phyloP scores from a whole-genome alignment of 371 early-diverging fungal genomes.

The Rhizopus arrhizus region DNA sequence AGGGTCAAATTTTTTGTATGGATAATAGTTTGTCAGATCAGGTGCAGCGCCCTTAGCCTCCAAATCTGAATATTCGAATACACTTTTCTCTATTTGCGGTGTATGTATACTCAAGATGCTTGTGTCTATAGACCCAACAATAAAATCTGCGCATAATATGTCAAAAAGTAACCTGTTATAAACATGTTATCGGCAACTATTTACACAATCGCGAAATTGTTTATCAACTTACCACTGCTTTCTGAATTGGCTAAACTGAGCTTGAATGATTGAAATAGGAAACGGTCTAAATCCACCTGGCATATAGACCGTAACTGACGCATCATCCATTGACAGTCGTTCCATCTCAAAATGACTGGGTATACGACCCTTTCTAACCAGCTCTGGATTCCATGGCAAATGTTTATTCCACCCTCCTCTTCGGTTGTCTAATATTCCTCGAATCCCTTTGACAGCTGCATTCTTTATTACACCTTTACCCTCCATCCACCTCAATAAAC shows the following conservation, averaged over 20 bases:
- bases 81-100: conserved; percentile 66
- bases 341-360: conserved; percentile 87
- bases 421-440: conserved; percentile 87
- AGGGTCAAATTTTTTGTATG: conserved; percentile 42
- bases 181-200: neutral
- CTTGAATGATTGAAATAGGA: conserved; percentile 82
- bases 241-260: conserved; percentile 78
- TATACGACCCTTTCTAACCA: conserved; percentile 62
- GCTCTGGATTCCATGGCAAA: conserved; percentile 59
- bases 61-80: conserved; percentile 31
- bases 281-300: conserved; percentile 86
- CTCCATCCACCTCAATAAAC: conserved; percentile 87
- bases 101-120: conserved; percentile 90
- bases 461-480: conserved; percentile 86
- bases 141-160: conserved; percentile 81
- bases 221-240: conserved; percentile 72
- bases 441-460: conserved; percentile 79
- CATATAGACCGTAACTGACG: conserved; percentile 45
- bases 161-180: conserved; percentile 74
- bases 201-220: too few species aligned
- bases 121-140: conserved; percentile 91
- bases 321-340: conserved; percentile 54
- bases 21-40: conserved; percentile 31
- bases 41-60: conserved; percentile 33
- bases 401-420: conserved; percentile 78